Evolutionary conservation across 345 rosid species (phyloP).

Genomic region (Atalantia buxifolia): DNA sequence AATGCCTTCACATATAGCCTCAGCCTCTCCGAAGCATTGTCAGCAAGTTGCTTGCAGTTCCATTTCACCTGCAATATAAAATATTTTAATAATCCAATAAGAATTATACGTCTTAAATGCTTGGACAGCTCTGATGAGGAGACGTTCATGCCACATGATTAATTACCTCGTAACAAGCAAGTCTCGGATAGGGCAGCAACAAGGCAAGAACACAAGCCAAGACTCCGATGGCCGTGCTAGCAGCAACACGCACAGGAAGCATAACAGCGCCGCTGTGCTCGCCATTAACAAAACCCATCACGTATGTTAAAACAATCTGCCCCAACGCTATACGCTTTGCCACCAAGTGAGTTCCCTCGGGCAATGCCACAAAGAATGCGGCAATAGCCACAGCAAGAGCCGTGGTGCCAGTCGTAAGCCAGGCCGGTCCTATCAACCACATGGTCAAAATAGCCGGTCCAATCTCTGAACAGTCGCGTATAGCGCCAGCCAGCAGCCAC

Average conservation of each 20-base stretch:
- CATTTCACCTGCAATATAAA: conserved; percentile 48
- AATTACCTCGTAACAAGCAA: conserved; percentile 63
- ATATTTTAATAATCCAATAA: no score
- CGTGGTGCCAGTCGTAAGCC: conserved; percentile 41
- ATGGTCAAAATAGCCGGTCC: conserved; percentile 64
- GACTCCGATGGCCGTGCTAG: conserved; percentile 72
- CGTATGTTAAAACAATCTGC: conserved; percentile 64
- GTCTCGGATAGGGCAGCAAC: conserved; percentile 64
- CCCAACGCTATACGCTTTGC: conserved; percentile 77
- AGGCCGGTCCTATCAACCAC: conserved; percentile 62
- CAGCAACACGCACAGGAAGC: conserved; percentile 76
- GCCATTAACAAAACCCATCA: conserved; percentile 52
- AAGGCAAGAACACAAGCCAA: conserved; percentile 68
- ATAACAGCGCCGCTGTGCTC: conserved; percentile 44
- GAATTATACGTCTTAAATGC: background rate
- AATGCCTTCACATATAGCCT: conserved; percentile 62
- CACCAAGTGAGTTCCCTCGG: conserved; percentile 50
- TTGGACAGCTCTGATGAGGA: background rate
- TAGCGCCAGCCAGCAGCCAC: conserved; percentile 71
- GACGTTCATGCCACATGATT: background rate
- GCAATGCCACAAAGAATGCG: conserved; percentile 55
- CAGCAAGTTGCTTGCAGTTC: conserved; percentile 43
- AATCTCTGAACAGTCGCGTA: conserved; percentile 68
- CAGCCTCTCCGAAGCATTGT: conserved; percentile 55
- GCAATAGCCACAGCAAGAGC: conserved; percentile 60